Conservation (phyloP, 1,139 yeast genomes). For the Saccharomycopsis hybrid region DNA sequence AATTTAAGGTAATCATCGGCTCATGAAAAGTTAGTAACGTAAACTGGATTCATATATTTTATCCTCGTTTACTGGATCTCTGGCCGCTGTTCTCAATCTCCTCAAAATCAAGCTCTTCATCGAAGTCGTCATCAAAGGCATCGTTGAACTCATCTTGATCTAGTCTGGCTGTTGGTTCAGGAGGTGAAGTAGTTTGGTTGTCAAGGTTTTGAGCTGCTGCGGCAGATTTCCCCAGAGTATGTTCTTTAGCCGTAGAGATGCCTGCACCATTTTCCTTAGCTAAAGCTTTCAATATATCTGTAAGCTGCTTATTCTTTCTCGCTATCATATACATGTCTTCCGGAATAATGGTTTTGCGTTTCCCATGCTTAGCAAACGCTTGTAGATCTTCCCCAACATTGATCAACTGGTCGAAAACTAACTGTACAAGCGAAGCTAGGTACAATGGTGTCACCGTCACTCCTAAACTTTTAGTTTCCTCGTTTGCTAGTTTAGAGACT, state of each 20-base stretch:
- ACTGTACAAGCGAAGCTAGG: constrained; percentile 55
- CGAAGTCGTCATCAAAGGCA: constrained; percentile 7
- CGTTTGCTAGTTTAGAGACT: constrained; percentile 16
- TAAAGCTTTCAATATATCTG: constrained; percentile 21
- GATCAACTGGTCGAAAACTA: constrained; percentile 49
- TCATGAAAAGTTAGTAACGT: no score
- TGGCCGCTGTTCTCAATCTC: constrained; percentile 4
- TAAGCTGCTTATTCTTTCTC: constrained; percentile 43
- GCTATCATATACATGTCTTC: constrained; percentile 53
- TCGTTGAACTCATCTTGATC: background rate
- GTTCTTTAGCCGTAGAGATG: no score
- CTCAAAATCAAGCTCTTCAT: constrained; percentile 9
- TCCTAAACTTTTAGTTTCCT: constrained; percentile 12
- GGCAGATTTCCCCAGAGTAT: no score
- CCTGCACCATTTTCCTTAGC: background rate
- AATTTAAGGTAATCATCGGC: no score
- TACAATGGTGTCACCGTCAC: constrained; percentile 48
- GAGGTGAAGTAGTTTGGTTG: background rate
- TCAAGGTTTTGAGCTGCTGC: no score
- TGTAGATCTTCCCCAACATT: constrained; percentile 57
- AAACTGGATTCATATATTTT: no score
- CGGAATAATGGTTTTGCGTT: constrained; percentile 42
- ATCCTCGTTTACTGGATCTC: no score
- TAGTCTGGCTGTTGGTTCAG: no score
- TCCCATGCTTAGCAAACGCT: constrained; percentile 57